Percentiles rank a stretch among this genome's conserved stretches.
Conservation (phyloP, 192 early-diverging fungal species). For the Phycomyces nitens region DNA sequence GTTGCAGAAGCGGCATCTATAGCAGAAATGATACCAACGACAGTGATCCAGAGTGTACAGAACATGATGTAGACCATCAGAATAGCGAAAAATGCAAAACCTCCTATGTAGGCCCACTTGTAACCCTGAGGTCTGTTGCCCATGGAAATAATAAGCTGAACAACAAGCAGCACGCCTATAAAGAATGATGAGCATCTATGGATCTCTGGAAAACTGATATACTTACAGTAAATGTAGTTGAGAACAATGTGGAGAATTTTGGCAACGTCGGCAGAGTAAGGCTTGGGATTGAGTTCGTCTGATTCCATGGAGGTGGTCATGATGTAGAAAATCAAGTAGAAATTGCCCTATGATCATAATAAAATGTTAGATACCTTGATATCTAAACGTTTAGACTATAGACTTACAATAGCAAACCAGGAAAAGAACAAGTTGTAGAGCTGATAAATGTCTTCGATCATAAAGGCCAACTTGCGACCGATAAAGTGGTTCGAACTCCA, state of each 20-base stretch:
- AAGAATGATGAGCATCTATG: no score
- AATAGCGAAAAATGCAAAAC: slow-evolving; percentile 79
- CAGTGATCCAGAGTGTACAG: slow-evolving; percentile 62
- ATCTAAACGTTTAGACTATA: neutral
- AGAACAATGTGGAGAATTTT: slow-evolving; percentile 38
- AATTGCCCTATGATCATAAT: slow-evolving; percentile 53
- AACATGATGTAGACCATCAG: slow-evolving; percentile 87
- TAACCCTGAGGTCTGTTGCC: slow-evolving; percentile 91
- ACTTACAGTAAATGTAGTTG: slow-evolving; percentile 34
- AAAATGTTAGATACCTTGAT: no score
- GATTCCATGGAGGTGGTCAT: slow-evolving; percentile 39
- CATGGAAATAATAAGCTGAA: slow-evolving; percentile 84
- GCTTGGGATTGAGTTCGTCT: slow-evolving; percentile 16
- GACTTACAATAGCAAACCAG: slow-evolving; percentile 80
- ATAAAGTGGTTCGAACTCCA: slow-evolving; percentile 63
- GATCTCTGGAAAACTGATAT: neutral
- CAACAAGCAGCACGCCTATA: slow-evolving; percentile 60
- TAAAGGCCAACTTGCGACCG: slow-evolving; percentile 66
- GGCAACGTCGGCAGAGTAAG: slow-evolving; percentile 38
- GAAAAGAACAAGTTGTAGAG: slow-evolving; percentile 78
- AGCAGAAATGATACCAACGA: slow-evolving; percentile 47
- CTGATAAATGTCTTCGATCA: slow-evolving; percentile 78
- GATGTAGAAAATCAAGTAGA: slow-evolving; percentile 57
- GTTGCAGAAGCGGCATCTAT: slow-evolving; percentile 30
- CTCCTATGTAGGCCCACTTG: slow-evolving; percentile 70